Base-by-base conservation (phyloP, 2,329 filamentous ascomycete species). In the Trichoderma sp. region DNA sequence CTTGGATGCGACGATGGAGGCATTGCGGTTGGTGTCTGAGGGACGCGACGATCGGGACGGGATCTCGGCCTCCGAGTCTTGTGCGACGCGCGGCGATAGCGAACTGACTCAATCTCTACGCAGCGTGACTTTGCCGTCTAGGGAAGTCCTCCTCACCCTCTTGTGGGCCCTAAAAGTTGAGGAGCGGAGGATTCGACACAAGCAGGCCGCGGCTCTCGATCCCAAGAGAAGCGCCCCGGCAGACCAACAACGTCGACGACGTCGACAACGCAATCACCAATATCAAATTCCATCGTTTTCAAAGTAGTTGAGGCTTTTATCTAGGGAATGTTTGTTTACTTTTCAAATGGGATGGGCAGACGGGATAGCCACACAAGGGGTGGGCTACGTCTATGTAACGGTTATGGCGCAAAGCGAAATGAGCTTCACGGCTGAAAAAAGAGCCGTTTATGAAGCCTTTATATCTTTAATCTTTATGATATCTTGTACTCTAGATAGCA, bases 1-100 rank as follows among this genome's bases (percentile, higher is more conserved):
- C 78, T 84, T 83, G 89, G 89, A 91, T 91, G 90, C 90, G 90
- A 92, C 90, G 88, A 86, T 90, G 88, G 87, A 81, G 86, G 88
- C 87, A 85, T 88, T 92, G 90, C 90, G 89, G 90, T 91, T 88
- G 86, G 88, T 87, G 81, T 89, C 88, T 89, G 84, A 90, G 82
- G 82, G 85, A 83, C 78, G 80, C 78, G 83, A 86, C 76, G 81
- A 83, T 77, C 83, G 79, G 81, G 84, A 83, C 82, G 83, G 78
- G 76, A 80, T 78, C 76, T 76, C 75, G 76, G 72, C 73, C 76
- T 73, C 74, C 77, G 81, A 78, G 78, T 74, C 77, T 73, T 67
- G 77, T 76, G 80, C 73, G 74, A 79, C 80, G 82, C 81, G 81
- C 81, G 83, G 77, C 62, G 77, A 79, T 74, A 76, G 76, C 74